Evolutionary conservation across 129 eudicot species (phyloP).

Genomic region (Calendula officinalis): DNA sequence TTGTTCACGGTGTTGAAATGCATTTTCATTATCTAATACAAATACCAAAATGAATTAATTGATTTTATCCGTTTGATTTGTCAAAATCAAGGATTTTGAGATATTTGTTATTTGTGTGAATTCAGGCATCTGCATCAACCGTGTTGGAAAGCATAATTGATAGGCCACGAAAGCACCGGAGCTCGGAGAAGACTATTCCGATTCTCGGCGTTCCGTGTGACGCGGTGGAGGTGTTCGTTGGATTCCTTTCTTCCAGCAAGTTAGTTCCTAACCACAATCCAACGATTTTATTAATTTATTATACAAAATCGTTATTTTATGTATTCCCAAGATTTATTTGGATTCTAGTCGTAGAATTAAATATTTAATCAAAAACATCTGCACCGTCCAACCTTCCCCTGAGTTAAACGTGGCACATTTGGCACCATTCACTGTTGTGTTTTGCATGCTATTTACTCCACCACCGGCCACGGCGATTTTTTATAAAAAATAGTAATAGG

Average conservation of each 20-base stretch:
- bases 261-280: conserved; percentile 43
- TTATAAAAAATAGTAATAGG: neutral
- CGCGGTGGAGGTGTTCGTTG: conserved; percentile 73
- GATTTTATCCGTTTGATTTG: neutral
- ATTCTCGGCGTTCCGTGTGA: conserved; percentile 87
- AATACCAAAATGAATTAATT: conserved; percentile 1
- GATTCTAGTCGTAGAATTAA: conserved; percentile 6
- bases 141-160: conserved; percentile 62
- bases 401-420: conserved; percentile 30
- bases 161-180: conserved; percentile 51
- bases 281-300: conserved; percentile 3
- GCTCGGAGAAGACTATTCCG: conserved; percentile 51
- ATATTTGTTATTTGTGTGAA: neutral
- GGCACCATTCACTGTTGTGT: conserved; percentile 14
- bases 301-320: neutral
- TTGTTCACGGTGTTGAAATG: neutral
- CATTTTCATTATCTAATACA: neutral
- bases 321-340: neutral
- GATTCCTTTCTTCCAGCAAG: conserved; percentile 63
- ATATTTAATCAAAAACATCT: conserved; percentile 6
- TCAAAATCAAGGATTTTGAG: neutral
- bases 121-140: conserved; percentile 76
- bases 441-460: neutral
- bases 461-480: conserved; percentile 8
- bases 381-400: conserved; percentile 24